Percentiles rank a stretch among this genome's conserved stretches.
Evolutionary conservation across 2,329 filamentous ascomycete genomes (phyloP).

Genomic region (Elsinoe australis): DNA sequence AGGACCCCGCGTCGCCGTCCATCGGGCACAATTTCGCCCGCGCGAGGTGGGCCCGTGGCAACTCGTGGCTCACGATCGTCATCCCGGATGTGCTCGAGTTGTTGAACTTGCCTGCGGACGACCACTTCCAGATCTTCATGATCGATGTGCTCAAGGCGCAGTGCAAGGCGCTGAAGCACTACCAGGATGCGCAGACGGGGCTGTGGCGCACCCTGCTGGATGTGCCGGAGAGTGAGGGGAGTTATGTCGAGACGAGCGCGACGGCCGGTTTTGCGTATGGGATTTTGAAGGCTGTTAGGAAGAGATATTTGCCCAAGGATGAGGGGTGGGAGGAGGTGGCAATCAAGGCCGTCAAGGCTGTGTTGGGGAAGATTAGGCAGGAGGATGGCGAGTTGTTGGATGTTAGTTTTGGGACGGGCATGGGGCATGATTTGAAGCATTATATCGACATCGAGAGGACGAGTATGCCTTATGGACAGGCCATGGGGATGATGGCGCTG

Average conservation of each 20-base stretch:
- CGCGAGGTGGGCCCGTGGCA: conserved; percentile 53
- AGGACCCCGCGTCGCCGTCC: conserved; percentile 41
- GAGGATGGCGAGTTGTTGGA: conserved; percentile 61
- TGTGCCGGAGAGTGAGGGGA: conserved; percentile 56
- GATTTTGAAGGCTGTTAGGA: conserved; percentile 64
- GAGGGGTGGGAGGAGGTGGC: conserved; percentile 50
- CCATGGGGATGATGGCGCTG: conserved; percentile 75
- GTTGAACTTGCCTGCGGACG: conserved; percentile 51
- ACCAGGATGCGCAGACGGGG: conserved; percentile 53
- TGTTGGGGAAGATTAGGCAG: conserved; percentile 56
- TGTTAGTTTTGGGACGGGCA: conserved; percentile 70
- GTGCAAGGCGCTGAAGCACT: conserved; percentile 53
- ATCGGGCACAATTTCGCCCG: conserved; percentile 50
- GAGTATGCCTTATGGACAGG: conserved; percentile 77
- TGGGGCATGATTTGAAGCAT: conserved; percentile 66
- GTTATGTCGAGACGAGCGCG: conserved; percentile 68
- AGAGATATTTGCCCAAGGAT: conserved; percentile 58
- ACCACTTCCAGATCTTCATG: conserved; percentile 55
- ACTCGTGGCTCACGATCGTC: conserved; percentile 73
- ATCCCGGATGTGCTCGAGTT: conserved; percentile 75
- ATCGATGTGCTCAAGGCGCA: conserved; percentile 60
- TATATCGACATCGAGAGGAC: conserved; percentile 70
- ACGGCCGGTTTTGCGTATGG: conserved; percentile 76
- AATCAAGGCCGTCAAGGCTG: conserved; percentile 58
- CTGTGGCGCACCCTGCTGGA: conserved; percentile 71